Evolutionary conservation across 1,284 basidiomycete species (phyloP), one percentile per base, ranked within the genome.

Genomic region (Rhodotorula sp.): DNA sequence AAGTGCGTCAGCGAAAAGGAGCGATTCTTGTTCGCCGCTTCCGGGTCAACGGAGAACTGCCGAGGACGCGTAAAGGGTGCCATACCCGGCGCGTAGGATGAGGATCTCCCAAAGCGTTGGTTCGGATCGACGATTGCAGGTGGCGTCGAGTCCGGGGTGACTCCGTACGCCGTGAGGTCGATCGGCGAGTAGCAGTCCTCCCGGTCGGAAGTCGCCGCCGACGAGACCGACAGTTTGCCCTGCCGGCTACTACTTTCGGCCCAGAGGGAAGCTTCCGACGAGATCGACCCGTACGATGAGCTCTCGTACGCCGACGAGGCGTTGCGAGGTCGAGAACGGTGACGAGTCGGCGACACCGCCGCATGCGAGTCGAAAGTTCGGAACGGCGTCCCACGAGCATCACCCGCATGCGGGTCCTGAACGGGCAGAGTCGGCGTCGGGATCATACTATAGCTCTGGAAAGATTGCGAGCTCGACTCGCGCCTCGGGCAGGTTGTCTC

Each of bases 381-480:
- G 1, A 30, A 42, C n/a, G 12, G 46, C 20, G 68, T 33, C 55
- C 24, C n/a, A 6, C 15, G 14, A 6, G 14, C 24, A 10, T 22
- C n/a, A 6, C 15, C 18, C 6, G 14, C 24, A 10, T 22, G 20
- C 4, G 48, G 7, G 15, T 22, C 49, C 49, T 42, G 37, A 12
- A 42, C 20, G 4, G 58, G 30, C 22, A 42, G 20, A 45, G 42
- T 4, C 12, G 61, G 17, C n/a, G 60, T n/a, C 1, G 29, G 65
- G 55, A 45, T 54, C 65, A 70, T 70, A 42, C 69, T 66, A 24
- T 70, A 70, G 44, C 64, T 70, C 46, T 61, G 56, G 49, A 70
- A 67, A 26, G 51, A 58, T 46, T 30, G 24, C 51, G 69, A 30
- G 65, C 57, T 48, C 18, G 62, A n/a, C 17, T 46, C n/a, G 18